Base-by-base conservation (phyloP, 2,329 filamentous ascomycete genomes). In the Chlorencoelia australis region DNA sequence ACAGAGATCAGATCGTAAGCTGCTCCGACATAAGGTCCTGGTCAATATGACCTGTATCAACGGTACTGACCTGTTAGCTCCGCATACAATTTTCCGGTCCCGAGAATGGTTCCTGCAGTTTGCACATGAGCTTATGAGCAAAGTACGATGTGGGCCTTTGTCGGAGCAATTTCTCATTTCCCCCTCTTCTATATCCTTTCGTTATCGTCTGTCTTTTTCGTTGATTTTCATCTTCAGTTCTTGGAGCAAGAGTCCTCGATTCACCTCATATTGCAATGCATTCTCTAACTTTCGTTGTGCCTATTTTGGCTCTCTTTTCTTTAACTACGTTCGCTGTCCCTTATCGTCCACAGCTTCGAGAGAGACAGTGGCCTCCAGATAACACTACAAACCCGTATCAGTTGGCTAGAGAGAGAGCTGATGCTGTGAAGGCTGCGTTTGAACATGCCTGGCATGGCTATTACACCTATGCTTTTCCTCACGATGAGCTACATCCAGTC, bases 401-500 rank as follows among this genome's bases (percentile, higher is more conserved):
- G 3, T 18, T 49, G 15, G 52, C 54, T 21, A 20, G 33, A 19
- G 37, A 53, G 21, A 43, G 74, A 46, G 70, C 76, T 9, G 64
- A 66, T 32, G 73, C 74, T 1, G 73, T 88, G 35, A 79, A 75
- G 54, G 69, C 75, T 37, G 76, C 77, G 0, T 89, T 88, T 51
- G 66, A 71, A 39, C 69, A 70, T 49, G 78, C 81, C 2, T 88
- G 82, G 80, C 60, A 76, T 40, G 81, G 79, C 2, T 89, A 89
- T 56, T 71, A 74, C 51, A 62, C 73, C 59, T 75, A 83, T 59
- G 83, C 83, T 0, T 88, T 83, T 44, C 82, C 81, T 1, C 73
- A 84, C 47, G 85, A 93, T 56, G 82, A 85, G 29, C 63, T 93
- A 7, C 67, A 65, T 43, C 84, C 86, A 0, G 65, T 83, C 10